phyloP scores from a whole-genome alignment of 495 filamentous ascomycete genomes.

The Podospora pseudopauciseta region DNA sequence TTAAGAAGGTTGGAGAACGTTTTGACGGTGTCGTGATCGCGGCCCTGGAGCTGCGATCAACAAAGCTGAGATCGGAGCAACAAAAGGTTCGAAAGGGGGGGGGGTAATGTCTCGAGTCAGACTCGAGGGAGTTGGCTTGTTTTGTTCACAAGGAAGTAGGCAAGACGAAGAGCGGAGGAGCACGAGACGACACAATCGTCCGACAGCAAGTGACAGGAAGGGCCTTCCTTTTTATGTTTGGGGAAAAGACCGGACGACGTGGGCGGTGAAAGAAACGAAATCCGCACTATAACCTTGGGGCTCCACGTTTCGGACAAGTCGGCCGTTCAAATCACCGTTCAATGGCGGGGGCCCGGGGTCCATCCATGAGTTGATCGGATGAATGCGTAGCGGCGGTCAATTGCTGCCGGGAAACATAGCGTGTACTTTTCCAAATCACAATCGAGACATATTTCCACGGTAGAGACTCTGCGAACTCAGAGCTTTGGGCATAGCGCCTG shows the following conservation, averaged over 20 bases:
- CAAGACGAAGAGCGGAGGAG: neutral
- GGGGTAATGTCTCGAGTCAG: neutral
- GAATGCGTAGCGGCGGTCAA: neutral
- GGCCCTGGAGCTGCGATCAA: constrained; percentile 50
- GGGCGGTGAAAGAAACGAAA: constrained; percentile 10
- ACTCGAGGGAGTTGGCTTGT: neutral
- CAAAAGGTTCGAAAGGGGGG: constrained; percentile 3
- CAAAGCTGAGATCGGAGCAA: constrained; percentile 19
- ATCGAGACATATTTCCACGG: neutral
- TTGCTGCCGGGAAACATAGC: neutral
- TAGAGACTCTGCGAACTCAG: neutral
- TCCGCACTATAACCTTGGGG: constrained; percentile 6
- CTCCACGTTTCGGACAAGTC: constrained; percentile 24
- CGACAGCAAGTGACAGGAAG: constrained; percentile 8
- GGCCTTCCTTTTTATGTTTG: constrained; percentile 7
- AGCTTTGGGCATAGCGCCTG: neutral
- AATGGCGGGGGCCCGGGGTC: constrained; percentile 1
- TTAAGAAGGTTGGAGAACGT: constrained; percentile 90
- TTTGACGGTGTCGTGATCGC: constrained; percentile 63
- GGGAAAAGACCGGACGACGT: constrained; percentile 1
- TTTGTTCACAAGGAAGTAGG: neutral
- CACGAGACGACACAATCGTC: constrained; percentile 3
- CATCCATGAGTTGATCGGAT: constrained; percentile 6
- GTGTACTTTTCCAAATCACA: no score
- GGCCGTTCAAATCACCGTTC: constrained; percentile 14